Conservation (phyloP, 257 asterid genomes). For the Fraxinus pennsylvanica region DNA sequence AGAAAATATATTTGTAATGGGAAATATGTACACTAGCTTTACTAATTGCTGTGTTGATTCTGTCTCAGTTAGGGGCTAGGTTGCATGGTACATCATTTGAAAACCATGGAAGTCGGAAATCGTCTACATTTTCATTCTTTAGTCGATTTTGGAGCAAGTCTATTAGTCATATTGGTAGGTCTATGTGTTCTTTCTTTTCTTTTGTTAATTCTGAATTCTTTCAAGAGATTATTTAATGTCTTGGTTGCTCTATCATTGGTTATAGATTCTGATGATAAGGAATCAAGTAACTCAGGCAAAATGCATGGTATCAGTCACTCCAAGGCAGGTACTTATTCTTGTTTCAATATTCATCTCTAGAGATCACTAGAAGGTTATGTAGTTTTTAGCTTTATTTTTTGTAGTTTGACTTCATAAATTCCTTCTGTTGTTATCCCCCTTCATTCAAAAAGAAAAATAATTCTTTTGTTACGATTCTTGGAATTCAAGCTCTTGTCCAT, state of each 20-base stretch:
- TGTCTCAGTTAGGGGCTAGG: constrained; percentile 36
- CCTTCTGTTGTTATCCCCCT: background rate
- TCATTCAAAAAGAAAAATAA: background rate
- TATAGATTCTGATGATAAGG: constrained; percentile 20
- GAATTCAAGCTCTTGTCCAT: background rate
- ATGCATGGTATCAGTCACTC: constrained; percentile 23
- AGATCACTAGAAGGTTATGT: background rate
- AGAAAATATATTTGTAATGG: background rate
- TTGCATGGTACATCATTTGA: constrained; percentile 31
- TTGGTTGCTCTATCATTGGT: background rate
- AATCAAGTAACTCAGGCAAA: constrained; percentile 8
- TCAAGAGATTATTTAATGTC: background rate
- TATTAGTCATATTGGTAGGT: constrained; percentile 27
- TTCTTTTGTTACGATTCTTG: background rate
- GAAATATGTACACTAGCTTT: background rate
- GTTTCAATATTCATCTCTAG: constrained; percentile 9
- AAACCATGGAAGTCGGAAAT: constrained; percentile 16
- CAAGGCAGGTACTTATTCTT: constrained; percentile 40
- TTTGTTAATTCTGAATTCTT: constrained; percentile 13
- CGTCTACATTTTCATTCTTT: constrained; percentile 2
- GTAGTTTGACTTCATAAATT: background rate
- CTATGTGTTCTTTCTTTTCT: constrained; percentile 3
- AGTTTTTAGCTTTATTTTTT: background rate
- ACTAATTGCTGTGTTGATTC: constrained; percentile 23
- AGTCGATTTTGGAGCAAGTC: constrained; percentile 23